Evolutionary conservation across 1,284 basidiomycete species (phyloP).

Genomic region (Meripilus lineatus): DNA sequence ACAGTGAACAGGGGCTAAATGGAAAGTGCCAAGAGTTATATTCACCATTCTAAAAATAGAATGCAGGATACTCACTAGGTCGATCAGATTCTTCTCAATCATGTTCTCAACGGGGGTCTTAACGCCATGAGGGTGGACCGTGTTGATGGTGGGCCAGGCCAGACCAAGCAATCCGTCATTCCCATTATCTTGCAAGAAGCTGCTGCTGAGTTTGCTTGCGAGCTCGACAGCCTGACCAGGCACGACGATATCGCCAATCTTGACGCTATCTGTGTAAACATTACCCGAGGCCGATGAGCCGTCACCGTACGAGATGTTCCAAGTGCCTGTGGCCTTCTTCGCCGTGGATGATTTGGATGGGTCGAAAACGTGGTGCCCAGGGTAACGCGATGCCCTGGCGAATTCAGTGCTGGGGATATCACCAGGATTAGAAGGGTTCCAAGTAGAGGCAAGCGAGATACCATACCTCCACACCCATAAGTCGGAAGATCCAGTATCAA

Average conservation of each 20-base stretch:
- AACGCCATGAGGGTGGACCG: slow-evolving; percentile 27
- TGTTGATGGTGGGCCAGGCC: slow-evolving; percentile 33
- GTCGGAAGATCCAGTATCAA: slow-evolving; percentile 35
- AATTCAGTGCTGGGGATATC: slow-evolving; percentile 19
- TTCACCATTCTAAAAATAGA: neutral
- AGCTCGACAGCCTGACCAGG: slow-evolving; percentile 32
- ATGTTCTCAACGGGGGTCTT: slow-evolving; percentile 35
- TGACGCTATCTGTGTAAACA: slow-evolving; percentile 30
- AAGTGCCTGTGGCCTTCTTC: slow-evolving; percentile 24
- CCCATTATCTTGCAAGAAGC: slow-evolving; percentile 30
- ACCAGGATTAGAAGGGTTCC: neutral
- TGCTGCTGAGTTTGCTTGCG: slow-evolving; percentile 29
- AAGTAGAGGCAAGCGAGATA: neutral
- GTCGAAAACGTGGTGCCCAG: slow-evolving; percentile 29
- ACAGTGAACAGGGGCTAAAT: slow-evolving; percentile 30
- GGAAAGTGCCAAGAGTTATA: neutral
- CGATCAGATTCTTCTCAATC: slow-evolving; percentile 28
- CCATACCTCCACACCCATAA: slow-evolving; percentile 31
- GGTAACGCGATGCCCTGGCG: slow-evolving; percentile 18
- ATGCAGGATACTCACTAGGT: slow-evolving; percentile 16
- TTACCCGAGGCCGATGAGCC: slow-evolving; percentile 33
- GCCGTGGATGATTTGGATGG: slow-evolving; percentile 29
- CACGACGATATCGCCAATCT: slow-evolving; percentile 28
- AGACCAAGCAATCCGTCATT: slow-evolving; percentile 34
- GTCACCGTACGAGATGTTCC: slow-evolving; percentile 38